phyloP scores from a whole-genome alignment of 495 filamentous ascomycete genomes.

The Bacidia rubella region DNA sequence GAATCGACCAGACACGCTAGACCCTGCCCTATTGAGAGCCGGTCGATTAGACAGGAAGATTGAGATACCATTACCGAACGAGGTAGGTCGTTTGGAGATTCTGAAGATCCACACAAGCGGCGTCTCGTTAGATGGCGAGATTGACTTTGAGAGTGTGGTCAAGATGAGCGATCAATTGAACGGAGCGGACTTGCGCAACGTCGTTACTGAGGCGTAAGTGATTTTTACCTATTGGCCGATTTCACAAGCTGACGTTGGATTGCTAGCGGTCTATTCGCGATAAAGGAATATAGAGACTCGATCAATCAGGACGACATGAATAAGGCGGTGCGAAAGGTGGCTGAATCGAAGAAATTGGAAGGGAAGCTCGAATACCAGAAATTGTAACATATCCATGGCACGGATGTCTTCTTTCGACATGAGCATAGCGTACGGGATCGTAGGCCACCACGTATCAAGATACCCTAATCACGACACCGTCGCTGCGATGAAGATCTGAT shows the following conservation, averaged over 20 bases:
- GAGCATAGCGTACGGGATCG: not conserved
- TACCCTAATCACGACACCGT: no score
- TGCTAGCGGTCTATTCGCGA: conserved; percentile 77
- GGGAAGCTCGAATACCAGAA: conserved; percentile 98
- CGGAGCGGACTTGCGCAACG: conserved; percentile 93
- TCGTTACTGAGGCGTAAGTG: conserved; percentile 95
- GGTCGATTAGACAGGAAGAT: conserved; percentile 95
- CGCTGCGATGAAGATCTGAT: no score
- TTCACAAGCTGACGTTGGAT: conserved; percentile 7
- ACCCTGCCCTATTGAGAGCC: conserved; percentile 86
- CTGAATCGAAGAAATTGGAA: conserved; percentile 94
- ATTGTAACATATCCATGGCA: conserved; percentile 55
- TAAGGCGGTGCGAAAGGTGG: conserved; percentile 93
- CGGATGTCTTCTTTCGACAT: no score
- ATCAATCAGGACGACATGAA: conserved; percentile 99
- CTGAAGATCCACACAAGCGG: conserved; percentile 91
- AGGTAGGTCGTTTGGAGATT: conserved; percentile 94
- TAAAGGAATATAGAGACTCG: conserved; percentile 90
- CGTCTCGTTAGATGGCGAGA: conserved; percentile 82
- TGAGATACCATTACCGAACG: conserved; percentile 97
- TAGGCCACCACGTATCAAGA: not conserved
- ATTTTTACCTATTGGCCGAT: not conserved
- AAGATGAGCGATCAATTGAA: conserved; percentile 99
- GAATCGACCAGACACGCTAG: conserved; percentile 94
- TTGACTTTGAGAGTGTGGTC: conserved; percentile 98